Percentiles rank a stretch among this genome's conserved stretches.
Evolutionary conservation across 1,284 basidiomycete species (phyloP).

Genomic region (Apiotrichum sp.): DNA sequence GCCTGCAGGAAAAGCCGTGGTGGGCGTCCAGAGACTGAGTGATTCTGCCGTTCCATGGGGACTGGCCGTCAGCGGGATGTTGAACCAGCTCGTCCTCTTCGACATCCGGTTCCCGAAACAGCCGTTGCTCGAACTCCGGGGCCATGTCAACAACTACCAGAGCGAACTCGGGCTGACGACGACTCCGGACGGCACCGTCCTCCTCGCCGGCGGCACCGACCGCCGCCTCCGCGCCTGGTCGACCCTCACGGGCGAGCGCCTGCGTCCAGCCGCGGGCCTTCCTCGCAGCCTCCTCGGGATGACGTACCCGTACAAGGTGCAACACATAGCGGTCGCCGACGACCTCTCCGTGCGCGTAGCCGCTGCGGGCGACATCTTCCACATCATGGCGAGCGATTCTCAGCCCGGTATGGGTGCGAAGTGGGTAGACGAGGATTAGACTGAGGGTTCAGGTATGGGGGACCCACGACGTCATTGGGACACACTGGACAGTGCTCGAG

Average conservation of each 20-base stretch:
- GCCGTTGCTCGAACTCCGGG: conserved; percentile 24
- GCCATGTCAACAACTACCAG: conserved; percentile 33
- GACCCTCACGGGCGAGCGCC: conserved; percentile 24
- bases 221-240: conserved; percentile 30
- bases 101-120: conserved; percentile 29
- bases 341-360: conserved; percentile 11
- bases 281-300: conserved; percentile 1
- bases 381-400: not conserved
- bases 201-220: conserved; percentile 36
- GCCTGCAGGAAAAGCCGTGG: conserved; percentile 28
- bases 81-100: conserved; percentile 33
- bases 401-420: too few species aligned
- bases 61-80: conserved; percentile 32
- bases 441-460: too few species aligned
- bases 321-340: conserved; percentile 14
- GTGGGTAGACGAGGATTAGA: too few species aligned
- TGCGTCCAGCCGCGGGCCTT: not conserved
- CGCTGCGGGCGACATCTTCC: conserved; percentile 7
- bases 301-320: conserved; percentile 4
- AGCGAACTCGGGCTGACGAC: conserved; percentile 28
- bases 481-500: too few species aligned
- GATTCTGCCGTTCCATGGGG: conserved; percentile 41
- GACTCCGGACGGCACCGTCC: conserved; percentile 25
- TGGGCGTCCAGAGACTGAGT: conserved; percentile 30
- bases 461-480: too few species aligned